A percentile compares a stretch with the other conserved stretches of the same genome.
Conservation (phyloP, 805 yeast genomes). For the Hanseniaspora taiwanica region DNA sequence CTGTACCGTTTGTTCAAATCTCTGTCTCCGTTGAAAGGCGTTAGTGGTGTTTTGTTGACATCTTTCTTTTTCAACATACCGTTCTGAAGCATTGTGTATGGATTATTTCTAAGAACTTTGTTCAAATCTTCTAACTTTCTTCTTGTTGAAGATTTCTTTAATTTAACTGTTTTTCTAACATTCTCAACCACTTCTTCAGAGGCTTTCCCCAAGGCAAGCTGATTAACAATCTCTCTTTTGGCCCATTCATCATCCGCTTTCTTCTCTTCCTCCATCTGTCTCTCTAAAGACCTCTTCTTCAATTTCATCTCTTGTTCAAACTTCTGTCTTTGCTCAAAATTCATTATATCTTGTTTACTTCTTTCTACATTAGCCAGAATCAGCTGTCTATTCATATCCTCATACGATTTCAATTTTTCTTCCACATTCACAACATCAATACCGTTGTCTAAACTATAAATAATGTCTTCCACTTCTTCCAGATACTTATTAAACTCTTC, state of each 20-base stretch:
- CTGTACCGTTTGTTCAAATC: constrained; percentile 40
- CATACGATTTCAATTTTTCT: constrained; percentile 51
- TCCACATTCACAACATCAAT: constrained; percentile 60
- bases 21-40: constrained; percentile 90
- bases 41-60: constrained; percentile 49
- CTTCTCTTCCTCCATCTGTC: constrained; percentile 51
- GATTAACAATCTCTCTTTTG: constrained; percentile 43
- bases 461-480: constrained; percentile 70
- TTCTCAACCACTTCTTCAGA: constrained; percentile 38
- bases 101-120: constrained; percentile 24
- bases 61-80: constrained; percentile 18
- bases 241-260: constrained; percentile 38
- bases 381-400: constrained; percentile 56
- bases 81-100: constrained; percentile 21
- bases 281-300: constrained; percentile 38
- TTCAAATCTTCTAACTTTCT: constrained; percentile 33
- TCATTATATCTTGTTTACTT: constrained; percentile 58
- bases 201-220: constrained; percentile 31
- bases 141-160: constrained; percentile 53
- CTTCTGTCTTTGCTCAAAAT: constrained; percentile 47
- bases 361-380: constrained; percentile 66
- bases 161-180: constrained; percentile 35
- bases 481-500: constrained; percentile 62
- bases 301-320: constrained; percentile 55
- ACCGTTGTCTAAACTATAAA: constrained; percentile 62